Percentiles rank a stretch among this genome's conserved stretches.
Conservation (phyloP, 306 rosid genomes). For the Ammopiptanthus mongolicus region DNA sequence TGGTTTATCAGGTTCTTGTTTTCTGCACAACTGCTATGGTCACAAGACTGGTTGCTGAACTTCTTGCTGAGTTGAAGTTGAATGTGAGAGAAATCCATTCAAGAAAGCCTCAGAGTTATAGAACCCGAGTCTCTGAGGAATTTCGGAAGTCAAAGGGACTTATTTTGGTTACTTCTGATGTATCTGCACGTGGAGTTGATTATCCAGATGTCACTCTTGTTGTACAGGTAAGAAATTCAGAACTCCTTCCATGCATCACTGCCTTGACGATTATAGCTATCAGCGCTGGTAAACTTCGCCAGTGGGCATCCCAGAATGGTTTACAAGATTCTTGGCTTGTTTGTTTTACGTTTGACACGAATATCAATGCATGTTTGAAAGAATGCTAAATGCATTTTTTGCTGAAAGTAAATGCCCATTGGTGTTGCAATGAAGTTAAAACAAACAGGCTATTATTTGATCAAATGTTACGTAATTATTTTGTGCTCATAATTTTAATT, state of each 20-base stretch:
- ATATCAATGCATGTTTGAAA: background rate
- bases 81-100: constrained; percentile 97
- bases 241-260: background rate
- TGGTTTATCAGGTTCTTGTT: constrained; percentile 71
- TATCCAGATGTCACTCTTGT: constrained; percentile 95
- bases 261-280: background rate
- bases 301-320: background rate
- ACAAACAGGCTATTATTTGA: background rate
- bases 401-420: background rate
- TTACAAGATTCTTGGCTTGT: background rate
- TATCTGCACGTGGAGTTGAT: constrained; percentile 98
- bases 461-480: background rate
- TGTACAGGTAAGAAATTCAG: constrained; percentile 57
- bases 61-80: constrained; percentile 81
- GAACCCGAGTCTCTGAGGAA: constrained; percentile 91
- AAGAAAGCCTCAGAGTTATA: constrained; percentile 82
- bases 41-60: constrained; percentile 78
- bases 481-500: background rate
- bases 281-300: background rate
- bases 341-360: background rate
- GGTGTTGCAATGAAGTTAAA: background rate
- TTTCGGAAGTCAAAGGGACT: constrained; percentile 90
- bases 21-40: constrained; percentile 99
- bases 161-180: constrained; percentile 91
- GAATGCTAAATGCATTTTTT: background rate